Evolutionary conservation across 192 early-diverging fungal species (phyloP), one percentile per base, ranked within the genome.

Genomic region (Backusella sp.): DNA sequence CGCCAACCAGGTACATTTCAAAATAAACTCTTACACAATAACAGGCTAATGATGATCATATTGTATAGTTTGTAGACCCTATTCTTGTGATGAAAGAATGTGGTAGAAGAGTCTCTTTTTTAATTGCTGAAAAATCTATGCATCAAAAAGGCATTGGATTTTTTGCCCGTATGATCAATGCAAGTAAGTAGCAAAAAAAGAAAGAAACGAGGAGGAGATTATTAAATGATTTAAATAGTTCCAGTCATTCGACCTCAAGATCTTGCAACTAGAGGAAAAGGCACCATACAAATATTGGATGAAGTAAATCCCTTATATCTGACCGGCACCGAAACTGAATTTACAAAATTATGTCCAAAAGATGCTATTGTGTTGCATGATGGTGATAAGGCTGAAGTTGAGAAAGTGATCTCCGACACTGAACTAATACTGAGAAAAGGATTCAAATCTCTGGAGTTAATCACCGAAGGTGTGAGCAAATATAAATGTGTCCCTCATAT

Each of bases 201-300:
- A 19, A 49, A n/a, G 15, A 17, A 49, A 39, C 0, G 5, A n/a
- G 42, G 39, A 41, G 15, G 14, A 67, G 21, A 30, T 44, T 42
- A 68, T 66, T 49, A 66, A n/a, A 32, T 76, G 52, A 46, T 74
- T 17, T 26, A 46, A n/a, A 14, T 74, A 94, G 93, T 99, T 84
- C 94, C 96, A 6, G 97, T 99, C 8, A 91, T 91, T 53, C 87
- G 98, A 32, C 92, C 96, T 74, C 96, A 98, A 81, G 98, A 99
- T 83, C 80, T 94, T 49, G 92, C 91, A 28, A 87, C 86, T 59
- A 72, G 68, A 23, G 94, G 94, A 5, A 82, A 81, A 66, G 96
- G 96, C 26, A 86, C 68, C 21, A 89, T 97, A 72, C 82, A 84
- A 71, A 78, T 94, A 5, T 70, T 85, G 6, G 89, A 94, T 80